phyloP scores from a whole-genome alignment of 495 filamentous ascomycete species.

The Jackrogersella multiformis region DNA sequence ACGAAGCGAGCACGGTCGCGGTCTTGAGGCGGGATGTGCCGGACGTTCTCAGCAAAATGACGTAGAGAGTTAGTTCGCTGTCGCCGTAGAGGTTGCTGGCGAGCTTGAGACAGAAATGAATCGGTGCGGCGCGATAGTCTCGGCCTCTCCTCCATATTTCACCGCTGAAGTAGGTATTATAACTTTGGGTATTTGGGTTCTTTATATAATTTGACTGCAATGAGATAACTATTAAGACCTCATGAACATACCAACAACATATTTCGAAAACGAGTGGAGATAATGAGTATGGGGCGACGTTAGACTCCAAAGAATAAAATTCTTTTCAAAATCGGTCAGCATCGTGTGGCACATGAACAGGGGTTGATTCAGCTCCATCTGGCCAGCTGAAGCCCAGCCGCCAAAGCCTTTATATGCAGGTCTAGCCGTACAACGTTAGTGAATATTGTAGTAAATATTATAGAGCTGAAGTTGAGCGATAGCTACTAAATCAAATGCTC shows the following conservation, averaged over 20 bases:
- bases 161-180: not conserved
- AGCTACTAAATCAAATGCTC: not conserved
- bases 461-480: not conserved
- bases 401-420: no score
- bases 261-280: not conserved
- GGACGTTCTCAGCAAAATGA: slow-evolving; percentile 11
- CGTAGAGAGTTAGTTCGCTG: slow-evolving; percentile 12
- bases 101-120: slow-evolving; percentile 13
- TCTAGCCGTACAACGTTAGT: not conserved
- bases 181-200: no score
- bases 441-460: not conserved
- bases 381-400: no score
- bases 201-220: no score
- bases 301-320: not conserved
- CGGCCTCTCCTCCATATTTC: slow-evolving; percentile 19
- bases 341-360: slow-evolving; percentile 3
- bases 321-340: slow-evolving; percentile 2
- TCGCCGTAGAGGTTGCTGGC: not conserved
- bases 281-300: not conserved
- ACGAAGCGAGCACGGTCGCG: slow-evolving; percentile 19
- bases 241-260: not conserved
- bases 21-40: slow-evolving; percentile 11
- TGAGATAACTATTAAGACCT: not conserved
- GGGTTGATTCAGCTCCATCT: slow-evolving; percentile 10
- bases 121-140: slow-evolving; percentile 6